phyloP scores from a whole-genome alignment of 208 protist species.

The Vickermania ingenoplastis region DNA sequence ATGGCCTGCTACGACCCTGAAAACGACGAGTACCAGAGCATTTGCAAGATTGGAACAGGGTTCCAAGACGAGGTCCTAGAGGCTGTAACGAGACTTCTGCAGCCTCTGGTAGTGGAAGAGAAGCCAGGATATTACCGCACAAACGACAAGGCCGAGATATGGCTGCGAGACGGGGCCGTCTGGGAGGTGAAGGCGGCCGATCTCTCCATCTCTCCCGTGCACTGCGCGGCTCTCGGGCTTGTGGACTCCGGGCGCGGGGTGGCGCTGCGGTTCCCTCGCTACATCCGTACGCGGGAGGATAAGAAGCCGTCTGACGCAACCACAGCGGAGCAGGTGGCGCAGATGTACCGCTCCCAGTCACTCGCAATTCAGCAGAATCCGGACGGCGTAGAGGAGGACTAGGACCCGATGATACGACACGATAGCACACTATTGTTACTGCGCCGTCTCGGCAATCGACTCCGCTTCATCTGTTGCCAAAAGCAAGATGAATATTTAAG shows the following conservation, averaged over 20 bases:
- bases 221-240: conserved; percentile 90
- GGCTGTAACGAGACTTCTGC: conserved; percentile 50
- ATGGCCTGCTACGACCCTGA: conserved; percentile 97
- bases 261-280: conserved; percentile 98
- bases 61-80: conserved; percentile 94
- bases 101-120: conserved; percentile 35
- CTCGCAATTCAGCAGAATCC: conserved; percentile 25
- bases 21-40: conserved; percentile 93
- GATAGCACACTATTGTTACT: conserved; percentile 10
- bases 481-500: too few species aligned
- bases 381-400: conserved; percentile 20
- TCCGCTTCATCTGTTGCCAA: too few species aligned
- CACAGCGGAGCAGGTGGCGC: conserved; percentile 81
- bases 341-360: conserved; percentile 85
- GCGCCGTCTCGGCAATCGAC: too few species aligned
- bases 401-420: conserved; percentile 3
- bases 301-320: conserved; percentile 94
- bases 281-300: conserved; percentile 97
- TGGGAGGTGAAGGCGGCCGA: conserved; percentile 99
- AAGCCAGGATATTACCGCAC: conserved; percentile 79
- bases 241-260: conserved; percentile 91
- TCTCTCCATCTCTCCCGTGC: conserved; percentile 95
- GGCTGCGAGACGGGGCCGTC: conserved; percentile 93
- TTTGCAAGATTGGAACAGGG: conserved; percentile 98
- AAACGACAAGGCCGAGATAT: conserved; percentile 90